Evolutionary conservation across 768 basidiomycete genomes (phyloP).

Genomic region (Russula dissimulans): DNA sequence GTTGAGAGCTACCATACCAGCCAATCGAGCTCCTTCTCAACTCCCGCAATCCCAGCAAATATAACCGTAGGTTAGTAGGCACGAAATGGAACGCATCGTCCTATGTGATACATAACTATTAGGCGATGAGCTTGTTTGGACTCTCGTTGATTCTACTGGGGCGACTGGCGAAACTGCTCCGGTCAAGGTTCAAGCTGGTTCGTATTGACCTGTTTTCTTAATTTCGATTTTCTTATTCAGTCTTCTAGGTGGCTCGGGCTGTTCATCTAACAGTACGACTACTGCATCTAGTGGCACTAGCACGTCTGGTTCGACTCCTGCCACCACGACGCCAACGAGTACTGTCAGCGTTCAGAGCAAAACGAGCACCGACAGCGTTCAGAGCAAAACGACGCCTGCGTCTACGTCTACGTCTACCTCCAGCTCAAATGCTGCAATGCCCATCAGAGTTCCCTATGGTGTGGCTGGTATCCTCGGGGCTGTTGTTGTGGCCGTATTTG

Average conservation of each 20-base stretch:
- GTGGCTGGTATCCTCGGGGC: conserved; percentile 33
- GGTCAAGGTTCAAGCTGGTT: conserved; percentile 38
- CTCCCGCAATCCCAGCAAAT: no score
- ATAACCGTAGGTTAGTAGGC: no score
- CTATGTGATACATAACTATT: neutral
- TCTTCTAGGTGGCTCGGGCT: conserved; percentile 28
- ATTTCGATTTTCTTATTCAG: neutral
- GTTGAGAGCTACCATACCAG: no score
- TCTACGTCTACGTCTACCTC: neutral
- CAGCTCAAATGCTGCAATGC: conserved; percentile 27
- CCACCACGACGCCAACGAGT: neutral
- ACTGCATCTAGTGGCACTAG: neutral
- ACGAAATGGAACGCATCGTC: no score
- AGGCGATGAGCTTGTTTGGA: conserved; percentile 50
- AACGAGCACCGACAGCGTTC: neutral
- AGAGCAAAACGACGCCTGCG: neutral
- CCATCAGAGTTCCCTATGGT: conserved; percentile 31
- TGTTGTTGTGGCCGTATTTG: conserved; percentile 32
- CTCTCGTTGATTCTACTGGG: conserved; percentile 55
- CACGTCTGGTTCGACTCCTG: neutral
- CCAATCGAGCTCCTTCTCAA: no score
- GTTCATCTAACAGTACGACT: no score
- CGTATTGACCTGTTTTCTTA: neutral
- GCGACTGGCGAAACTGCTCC: conserved; percentile 37
- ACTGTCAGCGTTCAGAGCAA: neutral